Evolutionary conservation across 768 basidiomycete species (phyloP).

Genomic region (Tephrocybe sp.): DNA sequence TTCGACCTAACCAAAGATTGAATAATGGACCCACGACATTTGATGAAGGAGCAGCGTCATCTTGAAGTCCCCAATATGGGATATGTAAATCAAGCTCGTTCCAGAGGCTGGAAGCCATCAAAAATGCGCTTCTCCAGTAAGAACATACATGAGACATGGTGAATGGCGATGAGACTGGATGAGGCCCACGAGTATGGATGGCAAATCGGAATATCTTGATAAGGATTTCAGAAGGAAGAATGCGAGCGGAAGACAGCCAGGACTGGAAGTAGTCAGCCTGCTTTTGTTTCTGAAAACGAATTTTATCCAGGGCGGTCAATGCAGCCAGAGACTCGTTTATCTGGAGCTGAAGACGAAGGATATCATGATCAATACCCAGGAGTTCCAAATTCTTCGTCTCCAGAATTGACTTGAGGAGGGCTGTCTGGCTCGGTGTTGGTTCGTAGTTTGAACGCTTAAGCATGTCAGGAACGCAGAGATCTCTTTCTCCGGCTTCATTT

Average conservation of each 20-base stretch:
- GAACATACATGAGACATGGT: not conserved
- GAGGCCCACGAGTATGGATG: not conserved
- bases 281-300: not conserved
- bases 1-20: not conserved
- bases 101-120: not conserved
- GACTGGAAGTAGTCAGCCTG: not conserved
- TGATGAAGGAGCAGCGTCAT: not conserved
- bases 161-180: not conserved
- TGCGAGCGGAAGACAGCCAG: not conserved
- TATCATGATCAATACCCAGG: not conserved
- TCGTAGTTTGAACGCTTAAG: conserved; percentile 1
- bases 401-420: not conserved
- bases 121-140: not conserved
- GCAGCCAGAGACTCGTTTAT: not conserved
- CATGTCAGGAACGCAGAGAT: not conserved
- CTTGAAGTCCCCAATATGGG: not conserved
- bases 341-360: conserved; percentile 4
- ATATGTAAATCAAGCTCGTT: not conserved
- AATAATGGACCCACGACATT: no score
- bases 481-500: no score
- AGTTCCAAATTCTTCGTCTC: not conserved
- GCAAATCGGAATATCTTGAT: not conserved
- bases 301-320: not conserved
- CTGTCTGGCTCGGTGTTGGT: not conserved
- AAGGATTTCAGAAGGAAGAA: not conserved